A percentile compares a stretch with the other conserved stretches of the same genome.
Evolutionary conservation across 2,329 filamentous ascomycete species (phyloP).

Genomic region (Stromatinia cepivora): DNA sequence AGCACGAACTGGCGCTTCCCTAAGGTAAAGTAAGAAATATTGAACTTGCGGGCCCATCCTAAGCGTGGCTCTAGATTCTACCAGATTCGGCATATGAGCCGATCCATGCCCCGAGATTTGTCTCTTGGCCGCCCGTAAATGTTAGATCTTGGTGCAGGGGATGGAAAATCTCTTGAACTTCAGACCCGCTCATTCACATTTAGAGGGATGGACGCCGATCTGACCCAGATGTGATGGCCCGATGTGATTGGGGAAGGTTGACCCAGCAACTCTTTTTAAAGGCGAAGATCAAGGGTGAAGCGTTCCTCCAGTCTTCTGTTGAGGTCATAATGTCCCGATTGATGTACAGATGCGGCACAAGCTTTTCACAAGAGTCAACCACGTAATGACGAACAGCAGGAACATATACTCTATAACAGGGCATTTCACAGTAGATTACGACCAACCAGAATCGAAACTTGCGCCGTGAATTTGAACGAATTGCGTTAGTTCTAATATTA

Average conservation of each 20-base stretch:
- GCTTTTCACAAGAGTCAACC: neutral
- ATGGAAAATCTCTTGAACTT: neutral
- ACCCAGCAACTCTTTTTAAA: neutral
- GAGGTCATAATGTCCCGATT: neutral
- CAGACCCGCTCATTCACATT: neutral
- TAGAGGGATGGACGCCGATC: neutral
- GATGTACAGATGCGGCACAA: neutral
- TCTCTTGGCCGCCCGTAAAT: neutral
- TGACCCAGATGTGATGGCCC: neutral
- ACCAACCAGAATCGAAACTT: neutral
- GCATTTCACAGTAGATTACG: neutral
- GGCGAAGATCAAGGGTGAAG: neutral
- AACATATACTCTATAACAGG: neutral
- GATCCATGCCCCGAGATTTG: constrained; percentile 1
- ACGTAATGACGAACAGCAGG: neutral
- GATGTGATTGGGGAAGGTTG: neutral
- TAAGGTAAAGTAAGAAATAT: neutral
- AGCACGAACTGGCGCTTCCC: neutral
- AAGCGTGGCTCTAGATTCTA: neutral
- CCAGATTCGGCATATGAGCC: neutral
- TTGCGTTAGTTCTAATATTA: neutral
- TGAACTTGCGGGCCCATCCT: neutral
- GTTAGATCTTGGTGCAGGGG: neutral
- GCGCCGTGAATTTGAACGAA: neutral
- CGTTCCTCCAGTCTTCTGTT: neutral